These are phyloP conservation scores for Russula sp. DNA, from an alignment of 768 basidiomycete species.

Conservation along the genomic window DNA sequence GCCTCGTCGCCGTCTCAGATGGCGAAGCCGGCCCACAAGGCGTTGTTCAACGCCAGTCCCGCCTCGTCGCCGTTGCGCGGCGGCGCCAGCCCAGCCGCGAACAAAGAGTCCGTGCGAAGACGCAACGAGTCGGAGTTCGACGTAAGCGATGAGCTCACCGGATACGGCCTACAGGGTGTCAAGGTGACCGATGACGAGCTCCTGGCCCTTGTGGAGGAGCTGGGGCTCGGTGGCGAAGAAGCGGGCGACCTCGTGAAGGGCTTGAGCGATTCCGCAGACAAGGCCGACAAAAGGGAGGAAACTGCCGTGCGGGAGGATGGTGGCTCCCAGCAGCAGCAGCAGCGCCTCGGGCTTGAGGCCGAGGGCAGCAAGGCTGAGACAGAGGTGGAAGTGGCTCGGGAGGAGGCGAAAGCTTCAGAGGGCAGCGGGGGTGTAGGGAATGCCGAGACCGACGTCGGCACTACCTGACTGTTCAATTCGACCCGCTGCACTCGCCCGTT, in stretches of 20 bases:
- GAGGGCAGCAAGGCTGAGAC: slow-evolving; percentile 4
- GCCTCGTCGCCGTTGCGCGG: slow-evolving; percentile 29
- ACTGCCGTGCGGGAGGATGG: neutral
- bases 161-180: slow-evolving; percentile 70
- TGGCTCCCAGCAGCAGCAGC: neutral
- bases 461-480: neutral
- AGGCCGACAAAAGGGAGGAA: slow-evolving; percentile 17
- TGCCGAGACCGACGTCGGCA: neutral
- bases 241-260: slow-evolving; percentile 70
- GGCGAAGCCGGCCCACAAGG: slow-evolving; percentile 65
- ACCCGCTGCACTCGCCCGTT: neutral
- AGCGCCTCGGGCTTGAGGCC: neutral
- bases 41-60: slow-evolving; percentile 40
- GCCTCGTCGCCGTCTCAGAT: slow-evolving; percentile 70
- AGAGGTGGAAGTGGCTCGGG: neutral
- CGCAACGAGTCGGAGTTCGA: slow-evolving; percentile 57
- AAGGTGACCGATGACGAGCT: slow-evolving; percentile 74
- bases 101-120: slow-evolving; percentile 32
- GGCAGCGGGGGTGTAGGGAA: neutral
- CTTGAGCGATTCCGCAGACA: slow-evolving; percentile 36
- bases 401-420: slow-evolving; percentile 5
- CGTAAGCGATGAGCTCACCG: slow-evolving; percentile 59
- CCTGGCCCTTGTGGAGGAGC: slow-evolving; percentile 58
- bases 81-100: slow-evolving; percentile 7
- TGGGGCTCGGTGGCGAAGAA: slow-evolving; percentile 73